A percentile compares a stretch with the other conserved stretches of the same genome.
Conservation (phyloP, 169 alveolate species). For the Ichthyophthirius multifiliis region DNA sequence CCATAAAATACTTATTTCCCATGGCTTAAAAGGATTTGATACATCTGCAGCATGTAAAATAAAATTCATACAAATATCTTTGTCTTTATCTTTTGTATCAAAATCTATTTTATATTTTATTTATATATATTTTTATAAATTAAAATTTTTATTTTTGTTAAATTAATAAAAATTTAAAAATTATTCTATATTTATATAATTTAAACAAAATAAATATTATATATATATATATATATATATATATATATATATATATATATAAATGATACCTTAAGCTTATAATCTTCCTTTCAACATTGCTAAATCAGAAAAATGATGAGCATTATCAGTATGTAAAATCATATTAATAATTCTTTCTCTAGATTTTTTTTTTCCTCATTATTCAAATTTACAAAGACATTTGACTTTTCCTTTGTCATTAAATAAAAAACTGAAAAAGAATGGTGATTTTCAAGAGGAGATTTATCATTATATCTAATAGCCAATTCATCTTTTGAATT, state of each 20-base stretch:
- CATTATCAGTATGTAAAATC: slow-evolving; percentile 60
- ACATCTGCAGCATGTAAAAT: slow-evolving; percentile 42
- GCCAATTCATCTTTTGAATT: slow-evolving; percentile 52
- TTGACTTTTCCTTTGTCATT: slow-evolving; percentile 12
- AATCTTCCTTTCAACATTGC: slow-evolving; percentile 37
- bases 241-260: no score
- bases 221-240: no score
- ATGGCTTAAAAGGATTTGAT: slow-evolving; percentile 35
- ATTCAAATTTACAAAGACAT: slow-evolving; percentile 31
- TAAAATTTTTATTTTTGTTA: no score
- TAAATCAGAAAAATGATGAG: slow-evolving; percentile 37
- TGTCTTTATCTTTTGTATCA: slow-evolving; percentile 38
- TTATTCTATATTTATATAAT: no score
- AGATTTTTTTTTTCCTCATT: slow-evolving; percentile 31
- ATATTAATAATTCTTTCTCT: slow-evolving; percentile 54
- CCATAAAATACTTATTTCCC: slow-evolving; percentile 19
- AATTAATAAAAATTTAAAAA: no score
- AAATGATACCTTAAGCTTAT: neutral
- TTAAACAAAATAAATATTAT: no score
- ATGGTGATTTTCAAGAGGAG: slow-evolving; percentile 64
- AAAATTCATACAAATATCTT: slow-evolving; percentile 34
- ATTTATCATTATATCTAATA: slow-evolving; percentile 57
- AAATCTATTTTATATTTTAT: slow-evolving; percentile 4
- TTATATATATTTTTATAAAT: no score
- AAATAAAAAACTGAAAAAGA: slow-evolving; percentile 42